Evolutionary conservation across 1,284 basidiomycete species (phyloP), one percentile per base, ranked within the genome.

Genomic region (Mycosarcoma mackinlayi): DNA sequence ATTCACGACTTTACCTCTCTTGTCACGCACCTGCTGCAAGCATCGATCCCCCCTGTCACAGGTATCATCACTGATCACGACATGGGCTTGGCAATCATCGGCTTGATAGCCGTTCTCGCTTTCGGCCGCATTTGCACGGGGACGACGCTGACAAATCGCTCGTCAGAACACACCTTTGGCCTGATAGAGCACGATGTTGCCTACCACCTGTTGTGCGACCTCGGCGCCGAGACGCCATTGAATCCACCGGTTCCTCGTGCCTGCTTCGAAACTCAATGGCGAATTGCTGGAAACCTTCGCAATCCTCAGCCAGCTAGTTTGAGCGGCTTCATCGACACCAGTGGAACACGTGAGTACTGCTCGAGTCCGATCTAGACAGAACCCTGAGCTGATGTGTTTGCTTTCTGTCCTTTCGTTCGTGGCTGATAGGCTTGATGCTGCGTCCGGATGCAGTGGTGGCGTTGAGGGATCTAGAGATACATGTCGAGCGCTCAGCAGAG

Each of bases 331-430:
- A 48, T 56, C 18, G 53, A 56, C 13, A 38, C 10, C 19, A 48
- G 28, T 27, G 45, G 45, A 21, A 56, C 35, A 28, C 34, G 53
- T 56, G n/a, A 42, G 53, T 39, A n/a, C n/a, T n/a, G n/a, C n/a
- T n/a, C n/a, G n/a, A n/a, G n/a, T n/a, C n/a, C n/a, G n/a, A n/a
- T n/a, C n/a, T n/a, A n/a, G n/a, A n/a, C n/a, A n/a, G n/a, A n/a
- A n/a, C n/a, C n/a, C n/a, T n/a, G n/a, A n/a, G n/a, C n/a, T n/a
- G n/a, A n/a, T n/a, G n/a, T n/a, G n/a, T n/a, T n/a, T n/a, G n/a
- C n/a, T n/a, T n/a, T n/a, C n/a, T n/a, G n/a, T n/a, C n/a, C n/a
- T n/a, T n/a, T n/a, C n/a, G n/a, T 41, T 52, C 27, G 38, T 35
- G 35, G 35, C 19, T n/a, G 21, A 16, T 33, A 56, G 54, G 35